These are phyloP conservation scores for Hypoxylon sp. DNA, from an alignment of 2,329 filamentous ascomycete species.

Conservation along the genomic window DNA sequence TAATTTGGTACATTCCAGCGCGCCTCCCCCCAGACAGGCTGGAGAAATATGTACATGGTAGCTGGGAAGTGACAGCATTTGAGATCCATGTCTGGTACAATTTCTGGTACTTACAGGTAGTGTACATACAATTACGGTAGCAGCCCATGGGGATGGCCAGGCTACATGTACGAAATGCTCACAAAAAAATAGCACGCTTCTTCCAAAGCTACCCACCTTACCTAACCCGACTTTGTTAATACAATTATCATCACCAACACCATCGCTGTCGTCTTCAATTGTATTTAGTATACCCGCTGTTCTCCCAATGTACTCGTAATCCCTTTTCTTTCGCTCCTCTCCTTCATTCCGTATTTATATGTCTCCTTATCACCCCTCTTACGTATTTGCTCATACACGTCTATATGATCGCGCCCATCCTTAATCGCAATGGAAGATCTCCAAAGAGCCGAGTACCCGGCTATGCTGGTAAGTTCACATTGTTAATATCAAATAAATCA, in stretches of 20 bases:
- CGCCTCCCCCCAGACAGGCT: conserved; percentile 23
- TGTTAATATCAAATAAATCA: neutral
- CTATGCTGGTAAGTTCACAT: conserved; percentile 84
- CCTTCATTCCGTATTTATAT: conserved; percentile 45
- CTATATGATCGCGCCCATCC: conserved; percentile 53
- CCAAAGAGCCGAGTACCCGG: conserved; percentile 91
- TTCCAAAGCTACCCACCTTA: conserved; percentile 28
- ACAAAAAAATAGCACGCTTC: conserved; percentile 5
- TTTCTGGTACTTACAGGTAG: neutral
- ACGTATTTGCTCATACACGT: conserved; percentile 47
- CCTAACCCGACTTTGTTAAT: conserved; percentile 29
- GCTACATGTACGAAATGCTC: conserved; percentile 4
- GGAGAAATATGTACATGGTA: neutral
- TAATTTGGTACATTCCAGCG: conserved; percentile 23
- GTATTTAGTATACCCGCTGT: conserved; percentile 26
- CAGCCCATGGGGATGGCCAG: neutral
- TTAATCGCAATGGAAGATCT: conserved; percentile 76
- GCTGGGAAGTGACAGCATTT: conserved; percentile 24
- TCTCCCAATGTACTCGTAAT: conserved; percentile 44
- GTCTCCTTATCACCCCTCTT: conserved; percentile 51
- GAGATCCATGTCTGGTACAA: conserved; percentile 17
- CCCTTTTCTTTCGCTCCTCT: conserved; percentile 37
- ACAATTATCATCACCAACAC: conserved; percentile 35
- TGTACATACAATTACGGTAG: neutral
- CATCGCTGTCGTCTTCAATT: conserved; percentile 33